Evolutionary conservation across 371 early-diverging fungal species (phyloP).

Genomic region (Blakeslea trispora): DNA sequence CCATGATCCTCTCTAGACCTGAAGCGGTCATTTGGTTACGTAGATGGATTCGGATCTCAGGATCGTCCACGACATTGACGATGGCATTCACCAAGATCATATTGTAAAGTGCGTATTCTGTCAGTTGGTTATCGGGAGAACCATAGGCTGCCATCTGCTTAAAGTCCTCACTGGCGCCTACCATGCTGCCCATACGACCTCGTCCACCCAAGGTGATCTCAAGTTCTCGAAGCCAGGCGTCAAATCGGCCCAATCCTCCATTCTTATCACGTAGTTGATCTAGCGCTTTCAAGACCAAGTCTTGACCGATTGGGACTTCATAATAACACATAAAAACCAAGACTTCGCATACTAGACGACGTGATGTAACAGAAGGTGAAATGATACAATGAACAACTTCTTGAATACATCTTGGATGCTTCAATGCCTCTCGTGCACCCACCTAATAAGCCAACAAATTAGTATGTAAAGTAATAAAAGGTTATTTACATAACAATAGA

Average conservation of each 20-base stretch:
- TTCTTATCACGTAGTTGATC: slow-evolving; percentile 59
- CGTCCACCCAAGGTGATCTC: slow-evolving; percentile 74
- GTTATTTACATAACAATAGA: too few relatives aligned
- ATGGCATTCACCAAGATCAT: slow-evolving; percentile 84
- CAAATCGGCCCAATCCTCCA: slow-evolving; percentile 68
- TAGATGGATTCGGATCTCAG: slow-evolving; percentile 75
- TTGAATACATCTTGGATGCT: slow-evolving; percentile 68
- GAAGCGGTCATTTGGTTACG: slow-evolving; percentile 78
- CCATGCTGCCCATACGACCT: slow-evolving; percentile 84
- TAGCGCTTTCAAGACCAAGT: slow-evolving; percentile 72
- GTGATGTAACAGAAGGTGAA: slow-evolving; percentile 71
- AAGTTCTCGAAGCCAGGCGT: slow-evolving; percentile 80
- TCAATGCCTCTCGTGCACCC: slow-evolving; percentile 79
- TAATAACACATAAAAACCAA: slow-evolving; percentile 81
- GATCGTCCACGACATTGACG: slow-evolving; percentile 78
- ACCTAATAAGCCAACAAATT: too few relatives aligned
- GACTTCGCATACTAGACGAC: slow-evolving; percentile 79
- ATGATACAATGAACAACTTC: slow-evolving; percentile 76
- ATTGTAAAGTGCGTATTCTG: slow-evolving; percentile 79
- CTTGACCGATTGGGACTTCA: slow-evolving; percentile 76
- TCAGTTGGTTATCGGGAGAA: slow-evolving; percentile 71
- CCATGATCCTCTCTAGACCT: slow-evolving; percentile 71
- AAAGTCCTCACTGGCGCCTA: slow-evolving; percentile 78
- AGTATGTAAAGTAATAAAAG: too few relatives aligned
- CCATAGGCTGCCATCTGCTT: slow-evolving; percentile 60